phyloP scores from a whole-genome alignment of 2,329 filamentous ascomycete species.

The Pestalotiopsis sp. region DNA sequence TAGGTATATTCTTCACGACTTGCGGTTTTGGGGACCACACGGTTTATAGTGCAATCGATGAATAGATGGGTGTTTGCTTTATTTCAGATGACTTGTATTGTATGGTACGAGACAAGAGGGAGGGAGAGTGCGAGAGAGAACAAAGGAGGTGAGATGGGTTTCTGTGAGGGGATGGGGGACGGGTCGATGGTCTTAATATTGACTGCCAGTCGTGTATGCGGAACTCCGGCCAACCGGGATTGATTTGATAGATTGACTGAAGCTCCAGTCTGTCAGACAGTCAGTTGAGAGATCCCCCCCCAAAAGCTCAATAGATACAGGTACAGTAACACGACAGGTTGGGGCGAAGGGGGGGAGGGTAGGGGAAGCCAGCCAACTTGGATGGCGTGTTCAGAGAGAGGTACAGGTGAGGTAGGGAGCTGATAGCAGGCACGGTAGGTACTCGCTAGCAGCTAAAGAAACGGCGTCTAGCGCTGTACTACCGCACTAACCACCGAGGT shows the following conservation, averaged over 20 bases:
- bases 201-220: neutral
- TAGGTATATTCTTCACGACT: constrained; percentile 1
- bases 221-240: constrained; percentile 3
- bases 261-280: neutral
- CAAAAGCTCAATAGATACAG: neutral
- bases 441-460: neutral
- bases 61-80: neutral
- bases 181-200: neutral
- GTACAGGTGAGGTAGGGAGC: neutral
- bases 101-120: neutral
- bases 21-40: neutral
- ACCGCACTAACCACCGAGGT: neutral
- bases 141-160: neutral
- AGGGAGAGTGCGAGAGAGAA: neutral
- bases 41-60: neutral
- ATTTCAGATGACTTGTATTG: neutral
- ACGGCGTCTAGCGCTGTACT: neutral
- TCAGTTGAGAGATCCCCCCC: neutral
- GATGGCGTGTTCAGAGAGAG: neutral
- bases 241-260: neutral
- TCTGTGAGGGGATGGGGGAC: neutral
- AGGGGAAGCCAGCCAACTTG: neutral
- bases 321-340: constrained; percentile 1
- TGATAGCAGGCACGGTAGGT: neutral
- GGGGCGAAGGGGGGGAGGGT: neutral